Evolutionary conservation across 1,284 basidiomycete genomes (phyloP).

Genomic region (Tremellales sp.): DNA sequence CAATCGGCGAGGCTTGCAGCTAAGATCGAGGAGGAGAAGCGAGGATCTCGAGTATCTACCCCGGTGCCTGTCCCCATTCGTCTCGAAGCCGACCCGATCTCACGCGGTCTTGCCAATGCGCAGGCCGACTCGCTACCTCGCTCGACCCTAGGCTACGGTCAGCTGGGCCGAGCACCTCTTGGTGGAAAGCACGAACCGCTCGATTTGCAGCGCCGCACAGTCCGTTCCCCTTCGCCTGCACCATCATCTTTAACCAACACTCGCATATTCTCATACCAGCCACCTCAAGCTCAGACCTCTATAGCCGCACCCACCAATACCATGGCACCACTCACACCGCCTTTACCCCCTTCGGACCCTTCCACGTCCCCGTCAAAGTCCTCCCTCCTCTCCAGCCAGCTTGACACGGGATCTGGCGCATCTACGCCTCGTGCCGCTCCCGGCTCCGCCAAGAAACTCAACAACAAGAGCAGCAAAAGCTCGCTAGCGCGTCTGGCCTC

Average conservation of each 20-base stretch:
- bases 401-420: slow-evolving; percentile 22
- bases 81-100: not conserved
- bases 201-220: slow-evolving; percentile 18
- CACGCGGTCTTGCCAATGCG: not conserved
- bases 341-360: not conserved
- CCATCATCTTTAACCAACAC: slow-evolving; percentile 21
- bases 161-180: not conserved
- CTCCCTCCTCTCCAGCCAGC: slow-evolving; percentile 9
- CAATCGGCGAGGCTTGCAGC: slow-evolving; percentile 36
- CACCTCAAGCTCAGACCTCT: not conserved
- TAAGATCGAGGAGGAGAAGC: slow-evolving; percentile 22
- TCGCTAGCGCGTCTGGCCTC: slow-evolving; percentile 38
- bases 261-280: not conserved
- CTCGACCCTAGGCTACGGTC: not conserved
- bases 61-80: not conserved
- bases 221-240: slow-evolving; percentile 20
- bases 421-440: slow-evolving; percentile 37
- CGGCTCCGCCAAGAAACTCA: slow-evolving; percentile 21
- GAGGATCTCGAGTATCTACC: no score
- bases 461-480: slow-evolving; percentile 35
- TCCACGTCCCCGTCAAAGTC: slow-evolving; percentile 17
- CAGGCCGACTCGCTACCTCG: not conserved
- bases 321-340: not conserved
- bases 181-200: slow-evolving; percentile 11
- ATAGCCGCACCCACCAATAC: no score